Conservation (phyloP, 441 rosid species). For the Brassica balearica region DNA sequence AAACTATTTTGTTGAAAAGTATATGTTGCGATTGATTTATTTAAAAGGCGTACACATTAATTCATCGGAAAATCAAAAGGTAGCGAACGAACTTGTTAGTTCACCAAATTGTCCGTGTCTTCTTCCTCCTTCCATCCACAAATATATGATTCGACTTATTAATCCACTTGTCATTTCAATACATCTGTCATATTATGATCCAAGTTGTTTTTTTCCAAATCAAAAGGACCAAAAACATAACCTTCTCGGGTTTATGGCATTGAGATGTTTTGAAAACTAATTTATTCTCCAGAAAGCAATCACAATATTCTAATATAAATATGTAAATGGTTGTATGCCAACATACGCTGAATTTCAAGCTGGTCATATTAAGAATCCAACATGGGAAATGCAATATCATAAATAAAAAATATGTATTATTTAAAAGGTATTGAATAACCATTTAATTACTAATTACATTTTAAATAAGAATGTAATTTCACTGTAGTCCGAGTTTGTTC, state of each 20-base stretch:
- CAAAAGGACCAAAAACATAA: not conserved
- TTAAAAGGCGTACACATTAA: not conserved
- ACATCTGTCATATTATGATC: not conserved
- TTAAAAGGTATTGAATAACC: not conserved
- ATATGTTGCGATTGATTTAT: not conserved
- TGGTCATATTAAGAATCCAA: not conserved
- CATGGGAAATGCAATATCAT: not conserved
- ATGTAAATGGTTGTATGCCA: not conserved
- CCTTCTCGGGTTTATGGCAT: not conserved
- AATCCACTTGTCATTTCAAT: not conserved
- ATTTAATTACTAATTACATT: too few species aligned
- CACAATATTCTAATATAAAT: not conserved
- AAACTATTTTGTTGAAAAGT: not conserved
- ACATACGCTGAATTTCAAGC: not conserved
- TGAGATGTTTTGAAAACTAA: not conserved
- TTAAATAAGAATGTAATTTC: too few species aligned
- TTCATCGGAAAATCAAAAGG: conserved; percentile 39
- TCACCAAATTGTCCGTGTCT: conserved; percentile 23
- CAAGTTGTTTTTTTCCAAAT: not conserved
- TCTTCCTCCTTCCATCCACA: not conserved
- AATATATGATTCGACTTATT: conserved; percentile 22
- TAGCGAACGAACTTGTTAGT: conserved; percentile 40
- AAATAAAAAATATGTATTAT: not conserved
- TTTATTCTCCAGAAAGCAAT: not conserved
- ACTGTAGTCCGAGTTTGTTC: not conserved